phyloP scores from a whole-genome alignment of 495 filamentous ascomycete species.

The Xylaria scruposa region DNA sequence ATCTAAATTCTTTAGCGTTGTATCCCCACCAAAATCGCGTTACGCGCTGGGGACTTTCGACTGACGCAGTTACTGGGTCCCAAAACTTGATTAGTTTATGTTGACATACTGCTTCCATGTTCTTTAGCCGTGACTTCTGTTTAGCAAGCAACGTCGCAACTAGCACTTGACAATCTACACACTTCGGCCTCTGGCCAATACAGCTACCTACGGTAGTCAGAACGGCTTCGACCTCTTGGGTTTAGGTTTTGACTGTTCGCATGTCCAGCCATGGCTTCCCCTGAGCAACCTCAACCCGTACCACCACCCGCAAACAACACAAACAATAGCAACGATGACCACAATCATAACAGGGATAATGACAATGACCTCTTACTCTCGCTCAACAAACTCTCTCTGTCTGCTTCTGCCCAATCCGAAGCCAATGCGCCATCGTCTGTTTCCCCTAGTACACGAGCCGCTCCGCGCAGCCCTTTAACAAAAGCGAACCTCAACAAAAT shows the following conservation, averaged over 20 bases:
- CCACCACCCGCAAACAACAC: slow-evolving; percentile 30
- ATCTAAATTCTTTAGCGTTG: background rate
- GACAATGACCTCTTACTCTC: slow-evolving; percentile 49
- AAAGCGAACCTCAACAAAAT: slow-evolving; percentile 47
- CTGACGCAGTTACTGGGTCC: background rate
- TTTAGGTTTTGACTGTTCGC: slow-evolving; percentile 6
- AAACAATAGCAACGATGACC: slow-evolving; percentile 23
- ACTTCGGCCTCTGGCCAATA: background rate
- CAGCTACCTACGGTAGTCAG: background rate
- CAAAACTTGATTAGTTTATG: background rate
- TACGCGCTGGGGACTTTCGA: slow-evolving; percentile 14
- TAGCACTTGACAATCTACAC: background rate
- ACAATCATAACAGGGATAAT: slow-evolving; percentile 31
- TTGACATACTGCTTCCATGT: background rate
- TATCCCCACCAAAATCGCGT: slow-evolving; percentile 25
- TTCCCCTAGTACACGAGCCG: slow-evolving; percentile 45
- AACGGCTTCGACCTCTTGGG: background rate
- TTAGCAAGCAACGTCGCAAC: background rate
- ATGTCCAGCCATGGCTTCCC: slow-evolving; percentile 39
- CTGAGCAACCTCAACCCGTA: slow-evolving; percentile 29
- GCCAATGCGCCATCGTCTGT: slow-evolving; percentile 29
- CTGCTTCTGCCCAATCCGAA: slow-evolving; percentile 34
- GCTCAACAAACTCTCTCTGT: slow-evolving; percentile 50
- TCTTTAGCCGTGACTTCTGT: slow-evolving; percentile 3
- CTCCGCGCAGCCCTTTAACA: slow-evolving; percentile 58